These are phyloP conservation scores for Fusarium musae DNA, from an alignment of 2,329 filamentous ascomycete genomes.

Conservation along the genomic window DNA sequence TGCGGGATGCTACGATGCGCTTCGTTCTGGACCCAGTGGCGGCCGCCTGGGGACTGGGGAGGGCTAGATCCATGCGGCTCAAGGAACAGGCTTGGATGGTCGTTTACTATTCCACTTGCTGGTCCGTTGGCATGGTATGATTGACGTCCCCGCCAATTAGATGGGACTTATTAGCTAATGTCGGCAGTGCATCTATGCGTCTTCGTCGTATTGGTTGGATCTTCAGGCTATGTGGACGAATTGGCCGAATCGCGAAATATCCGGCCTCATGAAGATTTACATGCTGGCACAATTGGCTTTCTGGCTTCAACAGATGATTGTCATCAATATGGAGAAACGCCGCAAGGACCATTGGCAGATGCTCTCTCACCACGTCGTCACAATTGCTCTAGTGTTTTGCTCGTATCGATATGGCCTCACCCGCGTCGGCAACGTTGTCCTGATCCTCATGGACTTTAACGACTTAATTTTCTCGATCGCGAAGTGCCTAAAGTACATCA, in stretches of 20 bases:
- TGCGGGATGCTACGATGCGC: constrained; percentile 87
- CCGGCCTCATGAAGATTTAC: constrained; percentile 83
- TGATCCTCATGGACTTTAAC: constrained; percentile 93
- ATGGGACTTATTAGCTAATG: neutral
- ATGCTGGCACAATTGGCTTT: constrained; percentile 91
- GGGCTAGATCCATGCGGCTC: constrained; percentile 82
- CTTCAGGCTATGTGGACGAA: constrained; percentile 81
- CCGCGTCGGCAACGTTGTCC: constrained; percentile 85
- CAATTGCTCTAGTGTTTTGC: constrained; percentile 79
- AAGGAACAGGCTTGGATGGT: constrained; percentile 94
- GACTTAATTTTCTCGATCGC: constrained; percentile 75
- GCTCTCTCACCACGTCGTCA: constrained; percentile 94
- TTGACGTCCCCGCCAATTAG: neutral
- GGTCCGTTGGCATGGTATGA: constrained; percentile 83
- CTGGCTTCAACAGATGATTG: constrained; percentile 92
- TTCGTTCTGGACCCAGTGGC: constrained; percentile 85
- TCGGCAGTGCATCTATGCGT: constrained; percentile 78
- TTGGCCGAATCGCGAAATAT: constrained; percentile 83
- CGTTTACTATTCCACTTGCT: constrained; percentile 83
- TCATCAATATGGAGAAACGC: constrained; percentile 92
- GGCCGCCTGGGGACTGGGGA: constrained; percentile 75
- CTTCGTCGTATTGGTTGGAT: constrained; percentile 82
- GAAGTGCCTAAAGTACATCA: constrained; percentile 92
- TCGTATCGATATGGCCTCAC: constrained; percentile 90
- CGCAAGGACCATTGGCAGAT: constrained; percentile 97